Base-by-base conservation (phyloP, 768 basidiomycete genomes). In the Rhizopogon salebrosus region DNA sequence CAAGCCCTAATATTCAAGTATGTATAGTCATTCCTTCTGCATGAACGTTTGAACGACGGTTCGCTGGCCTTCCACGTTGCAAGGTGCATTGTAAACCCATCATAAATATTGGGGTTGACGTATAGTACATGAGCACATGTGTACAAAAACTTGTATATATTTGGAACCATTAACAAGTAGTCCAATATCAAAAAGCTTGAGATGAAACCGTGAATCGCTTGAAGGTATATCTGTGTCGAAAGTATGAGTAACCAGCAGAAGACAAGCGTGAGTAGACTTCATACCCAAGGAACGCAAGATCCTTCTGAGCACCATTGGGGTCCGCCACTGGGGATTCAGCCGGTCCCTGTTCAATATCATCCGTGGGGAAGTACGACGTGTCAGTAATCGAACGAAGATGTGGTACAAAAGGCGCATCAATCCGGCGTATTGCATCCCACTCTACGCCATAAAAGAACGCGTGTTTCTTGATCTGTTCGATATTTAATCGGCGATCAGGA, bases 301-400 rank as follows among this genome's bases (percentile, higher is more conserved):
- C 84, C 59, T 79, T 82, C 63, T 74, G 70, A 24, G 79, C 74
- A 18, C 66, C 73, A 41, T 68, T 65, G 1, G 57, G 59, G 45
- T 72, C 56, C 37, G 79, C 72, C 23, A 67, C 56, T 23, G 74
- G 60, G 10, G 65, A 58, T 55, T 80, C 77, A 45, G 80, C 78
- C 9, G 80, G 72, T 2, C 60, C 85, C 69, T 93, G 89, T 52
- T 95, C 91, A 51, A 95, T 78, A 60, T 95, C 92, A 55, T 97
- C 93, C 2, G 89, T 94, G 1, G 95, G 95, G 80, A 97, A 97
- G 73, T 97, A 97, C n/a, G 92, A 94, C 1, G 95, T 97, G 59
- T 98, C 95, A 34, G 93, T 95, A 63, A 95, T 89, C 7, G 90
- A 94, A 37, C 88, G 82, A 29, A 98, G 76, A 53, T 92, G 90